Evolutionary conservation across 257 asterid species (phyloP).

Genomic region (Plantago elongata): DNA sequence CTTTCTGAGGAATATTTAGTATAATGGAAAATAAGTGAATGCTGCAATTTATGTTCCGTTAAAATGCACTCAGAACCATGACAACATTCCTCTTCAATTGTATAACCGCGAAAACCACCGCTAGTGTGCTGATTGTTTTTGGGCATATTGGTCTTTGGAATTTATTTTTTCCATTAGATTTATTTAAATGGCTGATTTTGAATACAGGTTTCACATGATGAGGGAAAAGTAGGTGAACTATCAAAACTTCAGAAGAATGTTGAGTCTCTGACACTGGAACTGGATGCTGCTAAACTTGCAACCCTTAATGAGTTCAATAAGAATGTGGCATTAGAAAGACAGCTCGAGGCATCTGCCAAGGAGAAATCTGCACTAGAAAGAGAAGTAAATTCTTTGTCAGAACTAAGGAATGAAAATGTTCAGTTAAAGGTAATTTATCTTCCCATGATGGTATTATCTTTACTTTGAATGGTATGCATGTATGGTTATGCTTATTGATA

Average conservation of each 20-base stretch:
- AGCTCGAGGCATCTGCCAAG: slow-evolving; percentile 61
- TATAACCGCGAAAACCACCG: too few relatives aligned
- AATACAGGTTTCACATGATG: slow-evolving; percentile 79
- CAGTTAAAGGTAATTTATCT: slow-evolving; percentile 55
- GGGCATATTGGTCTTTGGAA: background rate
- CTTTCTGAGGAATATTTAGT: slow-evolving; percentile 12
- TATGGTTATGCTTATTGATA: slow-evolving; percentile 7
- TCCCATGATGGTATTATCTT: slow-evolving; percentile 16
- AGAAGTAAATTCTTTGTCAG: slow-evolving; percentile 50
- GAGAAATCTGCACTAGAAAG: slow-evolving; percentile 73
- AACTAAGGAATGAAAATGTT: slow-evolving; percentile 72
- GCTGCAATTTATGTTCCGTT: slow-evolving; percentile 1
- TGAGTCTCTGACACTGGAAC: slow-evolving; percentile 72
- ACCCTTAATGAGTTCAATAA: slow-evolving; percentile 85
- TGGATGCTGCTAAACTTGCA: slow-evolving; percentile 88
- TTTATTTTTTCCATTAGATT: slow-evolving; percentile 2
- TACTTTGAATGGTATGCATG: slow-evolving; percentile 4
- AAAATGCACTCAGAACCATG: too few relatives aligned
- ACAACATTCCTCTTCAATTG: too few relatives aligned
- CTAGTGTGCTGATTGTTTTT: too few relatives aligned
- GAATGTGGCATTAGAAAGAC: slow-evolving; percentile 66
- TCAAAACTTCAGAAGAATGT: slow-evolving; percentile 85
- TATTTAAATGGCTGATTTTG: slow-evolving; percentile 23
- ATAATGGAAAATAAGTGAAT: background rate
- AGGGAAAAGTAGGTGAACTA: slow-evolving; percentile 69